These are phyloP conservation scores for Aspergillus sp. DNA, from an alignment of 2,329 filamentous ascomycete genomes.

Conservation along the genomic window DNA sequence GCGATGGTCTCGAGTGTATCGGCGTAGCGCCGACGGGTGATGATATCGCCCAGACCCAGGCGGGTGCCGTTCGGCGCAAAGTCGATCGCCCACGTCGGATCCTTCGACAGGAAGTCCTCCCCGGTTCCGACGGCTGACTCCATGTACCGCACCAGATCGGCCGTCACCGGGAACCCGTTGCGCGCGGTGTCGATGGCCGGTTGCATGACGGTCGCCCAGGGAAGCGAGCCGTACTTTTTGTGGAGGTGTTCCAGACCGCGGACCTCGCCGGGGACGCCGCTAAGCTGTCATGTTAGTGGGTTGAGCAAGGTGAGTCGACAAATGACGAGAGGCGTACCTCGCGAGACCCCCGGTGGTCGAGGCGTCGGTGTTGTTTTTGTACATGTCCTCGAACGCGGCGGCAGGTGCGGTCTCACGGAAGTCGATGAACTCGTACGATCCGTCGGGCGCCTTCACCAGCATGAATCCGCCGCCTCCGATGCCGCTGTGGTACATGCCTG, in stretches of 20 bases:
- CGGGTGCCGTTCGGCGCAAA: constrained; percentile 82
- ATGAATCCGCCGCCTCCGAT: constrained; percentile 91
- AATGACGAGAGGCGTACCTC: constrained; percentile 36
- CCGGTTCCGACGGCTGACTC: constrained; percentile 46
- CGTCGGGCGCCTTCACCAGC: constrained; percentile 69
- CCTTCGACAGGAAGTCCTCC: constrained; percentile 68
- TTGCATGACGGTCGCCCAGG: constrained; percentile 70
- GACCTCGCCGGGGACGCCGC: constrained; percentile 60
- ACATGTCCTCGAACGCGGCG: constrained; percentile 83
- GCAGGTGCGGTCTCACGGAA: constrained; percentile 86
- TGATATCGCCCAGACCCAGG: constrained; percentile 69
- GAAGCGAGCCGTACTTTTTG: constrained; percentile 55
- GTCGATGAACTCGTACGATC: constrained; percentile 82
- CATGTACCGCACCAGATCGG: constrained; percentile 77
- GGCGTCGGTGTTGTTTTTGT: constrained; percentile 63
- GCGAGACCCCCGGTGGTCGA: constrained; percentile 73
- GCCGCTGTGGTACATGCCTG: constrained; percentile 72
- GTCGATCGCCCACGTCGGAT: constrained; percentile 80
- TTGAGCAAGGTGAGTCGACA: too few species aligned
- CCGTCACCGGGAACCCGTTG: constrained; percentile 69
- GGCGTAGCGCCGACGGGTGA: constrained; percentile 79
- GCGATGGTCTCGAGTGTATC: constrained; percentile 77
- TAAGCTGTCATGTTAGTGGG: constrained; percentile 20
- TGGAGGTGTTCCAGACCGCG: constrained; percentile 79
- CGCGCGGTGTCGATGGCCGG: constrained; percentile 74